Conservation (phyloP, 2,329 filamentous ascomycete genomes). For the Fusarium redolens region DNA sequence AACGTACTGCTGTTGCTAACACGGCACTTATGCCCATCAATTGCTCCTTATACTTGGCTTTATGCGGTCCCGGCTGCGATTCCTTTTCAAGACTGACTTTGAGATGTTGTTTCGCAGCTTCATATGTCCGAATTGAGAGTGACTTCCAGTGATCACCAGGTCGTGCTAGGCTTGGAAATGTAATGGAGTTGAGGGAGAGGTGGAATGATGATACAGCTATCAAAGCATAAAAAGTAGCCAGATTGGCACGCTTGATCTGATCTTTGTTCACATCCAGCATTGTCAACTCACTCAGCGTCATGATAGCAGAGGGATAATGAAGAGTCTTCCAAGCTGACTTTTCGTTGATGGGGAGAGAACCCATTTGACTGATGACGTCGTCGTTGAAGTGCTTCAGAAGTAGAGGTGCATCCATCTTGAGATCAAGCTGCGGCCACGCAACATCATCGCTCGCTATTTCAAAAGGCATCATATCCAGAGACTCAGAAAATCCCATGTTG, state of each 20-base stretch:
- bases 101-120: conserved; percentile 39
- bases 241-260: conserved; percentile 34
- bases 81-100: conserved; percentile 37
- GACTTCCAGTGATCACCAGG: conserved; percentile 25
- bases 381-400: conserved; percentile 38
- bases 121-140: conserved; percentile 22
- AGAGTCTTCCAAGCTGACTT: conserved; percentile 39
- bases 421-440: conserved; percentile 34
- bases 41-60: conserved; percentile 41
- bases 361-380: conserved; percentile 40
- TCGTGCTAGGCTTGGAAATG: conserved; percentile 7
- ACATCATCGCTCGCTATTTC: conserved; percentile 1
- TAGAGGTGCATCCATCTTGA: conserved; percentile 29
- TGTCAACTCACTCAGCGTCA: conserved; percentile 37
- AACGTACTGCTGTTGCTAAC: conserved; percentile 31
- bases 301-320: conserved; percentile 32
- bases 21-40: conserved; percentile 37
- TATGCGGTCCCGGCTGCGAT: conserved; percentile 25
- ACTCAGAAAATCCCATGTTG: conserved; percentile 10
- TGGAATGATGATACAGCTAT: conserved; percentile 37
- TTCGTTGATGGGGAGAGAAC: conserved; percentile 38
- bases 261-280: conserved; percentile 26
- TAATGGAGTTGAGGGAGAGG: conserved; percentile 22
- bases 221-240: conserved; percentile 33
- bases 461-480: conserved; percentile 2